Conservation (phyloP, 2,329 filamentous ascomycete genomes). For the Colletotrichum sp. region DNA sequence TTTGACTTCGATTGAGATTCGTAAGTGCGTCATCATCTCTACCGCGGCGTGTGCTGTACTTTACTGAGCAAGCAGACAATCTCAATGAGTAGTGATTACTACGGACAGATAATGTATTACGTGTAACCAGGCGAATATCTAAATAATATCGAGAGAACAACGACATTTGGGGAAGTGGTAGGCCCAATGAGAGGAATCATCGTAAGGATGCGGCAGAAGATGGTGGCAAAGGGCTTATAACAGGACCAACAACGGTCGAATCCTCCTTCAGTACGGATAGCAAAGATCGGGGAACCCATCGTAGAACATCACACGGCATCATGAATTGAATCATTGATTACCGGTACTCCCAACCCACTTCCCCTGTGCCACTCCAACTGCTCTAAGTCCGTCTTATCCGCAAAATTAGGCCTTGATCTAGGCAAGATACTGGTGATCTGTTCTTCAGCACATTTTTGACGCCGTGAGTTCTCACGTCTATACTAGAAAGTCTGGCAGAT, state of each 20-base stretch:
- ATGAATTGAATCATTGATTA: neutral
- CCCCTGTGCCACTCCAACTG: neutral
- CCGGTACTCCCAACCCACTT: neutral
- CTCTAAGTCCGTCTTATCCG: neutral
- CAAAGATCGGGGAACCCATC: neutral
- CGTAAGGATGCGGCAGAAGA: neutral
- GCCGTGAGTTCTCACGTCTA: neutral
- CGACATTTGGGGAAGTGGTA: neutral
- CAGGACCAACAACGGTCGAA: accelerated
- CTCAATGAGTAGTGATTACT: neutral
- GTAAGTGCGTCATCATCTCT: neutral
- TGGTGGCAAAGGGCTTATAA: neutral
- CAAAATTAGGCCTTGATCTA: accelerated
- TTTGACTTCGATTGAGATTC: neutral
- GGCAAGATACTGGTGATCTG: neutral
- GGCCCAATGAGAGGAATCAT: accelerated
- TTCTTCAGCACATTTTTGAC: neutral
- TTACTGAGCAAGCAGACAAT: neutral
- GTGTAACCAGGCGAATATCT: neutral
- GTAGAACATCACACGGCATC: neutral
- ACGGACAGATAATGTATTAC: neutral
- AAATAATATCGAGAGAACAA: neutral
- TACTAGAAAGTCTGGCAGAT: neutral
- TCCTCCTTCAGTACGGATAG: neutral
- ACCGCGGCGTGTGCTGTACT: too few species aligned